Evolutionary conservation across 164 flowering plant species (phyloP).

Genomic region (Amborella trichopoda): DNA sequence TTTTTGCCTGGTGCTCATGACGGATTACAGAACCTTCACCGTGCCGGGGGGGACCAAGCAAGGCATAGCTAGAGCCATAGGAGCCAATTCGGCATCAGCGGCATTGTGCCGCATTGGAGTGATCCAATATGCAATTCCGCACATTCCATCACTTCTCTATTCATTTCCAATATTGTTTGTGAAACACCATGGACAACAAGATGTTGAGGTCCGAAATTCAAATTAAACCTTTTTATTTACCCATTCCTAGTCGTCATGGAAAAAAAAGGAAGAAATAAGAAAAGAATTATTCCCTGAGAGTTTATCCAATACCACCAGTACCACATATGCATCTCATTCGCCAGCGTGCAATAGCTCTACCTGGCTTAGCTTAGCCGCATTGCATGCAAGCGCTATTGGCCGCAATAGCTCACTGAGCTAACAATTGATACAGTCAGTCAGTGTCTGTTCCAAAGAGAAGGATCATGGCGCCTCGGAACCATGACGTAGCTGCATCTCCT

Average conservation of each 20-base stretch:
- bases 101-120: slow-evolving; percentile 5
- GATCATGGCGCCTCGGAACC: no score
- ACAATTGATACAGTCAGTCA: no score
- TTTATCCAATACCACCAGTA: no score
- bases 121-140: slow-evolving; percentile 7
- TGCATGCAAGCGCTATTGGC: no score
- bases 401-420: no score
- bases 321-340: no score
- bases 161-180: slow-evolving; percentile 4
- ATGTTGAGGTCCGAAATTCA: slow-evolving; percentile 9
- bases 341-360: no score
- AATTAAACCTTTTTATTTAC: slow-evolving; percentile 2
- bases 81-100: slow-evolving; percentile 2
- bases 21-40: neutral
- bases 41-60: neutral
- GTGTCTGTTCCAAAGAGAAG: no score
- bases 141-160: slow-evolving; percentile 5
- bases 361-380: no score
- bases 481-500: no score
- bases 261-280: slow-evolving; percentile 1
- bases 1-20: no score
- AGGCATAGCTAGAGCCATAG: neutral
- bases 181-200: slow-evolving; percentile 10
- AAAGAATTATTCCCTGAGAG: neutral
- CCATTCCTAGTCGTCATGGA: slow-evolving; percentile 5